Base-by-base conservation (phyloP, 179 eudicot species). In the Camellia oleifera region DNA sequence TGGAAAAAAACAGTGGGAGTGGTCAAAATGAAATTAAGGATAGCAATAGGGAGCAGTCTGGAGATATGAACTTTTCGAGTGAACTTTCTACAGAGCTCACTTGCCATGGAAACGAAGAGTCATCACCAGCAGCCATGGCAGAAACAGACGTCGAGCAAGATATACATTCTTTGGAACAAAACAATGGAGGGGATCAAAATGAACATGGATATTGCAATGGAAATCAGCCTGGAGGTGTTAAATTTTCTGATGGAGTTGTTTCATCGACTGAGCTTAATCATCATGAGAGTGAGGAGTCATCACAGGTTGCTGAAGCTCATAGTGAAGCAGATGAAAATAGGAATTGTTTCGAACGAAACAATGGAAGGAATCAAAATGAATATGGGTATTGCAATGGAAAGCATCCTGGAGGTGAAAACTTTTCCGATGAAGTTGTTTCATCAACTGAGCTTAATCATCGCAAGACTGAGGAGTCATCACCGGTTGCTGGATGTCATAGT, bases 1-100 rank as follows among this genome's bases (percentile, higher is more conserved):
- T 73, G 68, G 45, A 82, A 9, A 18, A 75, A 73, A 63, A 80
- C 72, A 77, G 7, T 60, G 73, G 45, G 26, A 52, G 77, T 3
- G 74, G 60, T 74, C 82, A 81, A n/a, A 77, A 69, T 74, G 87
- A 80, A 81, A 56, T 20, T 72, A 66, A 54, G 63, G 83, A 85
- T 62, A 46, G 69, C 58, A 63, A 77, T 61, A 17, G 9, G 66
- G 81, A 83, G 79, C 86, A 76, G 75, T 81, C 60, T 61, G 86
- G 74, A 77, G 75, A 74, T 61, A 69, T 42, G 61, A 57, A 70
- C 68, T 78, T 69, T 77, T 67, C 85, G 50, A 56, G 82, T 69
- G 76, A 78, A 17, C 52, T 70, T 74, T 70, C 82, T 68, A 40
- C 53, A 74, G 81, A 84, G 73, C 13, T 44, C 12, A 58, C 48